Percentiles rank a stretch among this genome's conserved stretches.
phyloP scores from a whole-genome alignment of 306 rosid genomes.

The Citrullus amarus region DNA sequence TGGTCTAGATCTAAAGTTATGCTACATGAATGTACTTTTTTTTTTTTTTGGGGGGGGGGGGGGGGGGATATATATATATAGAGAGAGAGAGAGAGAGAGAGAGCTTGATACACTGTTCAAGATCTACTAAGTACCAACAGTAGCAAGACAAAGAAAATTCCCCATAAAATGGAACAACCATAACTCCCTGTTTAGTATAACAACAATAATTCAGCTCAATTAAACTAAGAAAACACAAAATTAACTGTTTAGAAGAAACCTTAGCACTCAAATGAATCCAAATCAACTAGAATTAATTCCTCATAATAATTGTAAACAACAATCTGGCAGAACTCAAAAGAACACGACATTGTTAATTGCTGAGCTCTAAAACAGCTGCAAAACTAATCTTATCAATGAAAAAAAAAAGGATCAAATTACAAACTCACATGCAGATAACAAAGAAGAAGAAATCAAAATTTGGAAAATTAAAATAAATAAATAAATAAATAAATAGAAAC shows the following conservation, averaged over 20 bases:
- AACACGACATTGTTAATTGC: background rate
- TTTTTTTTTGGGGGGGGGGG: background rate
- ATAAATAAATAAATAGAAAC: background rate
- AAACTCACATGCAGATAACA: background rate
- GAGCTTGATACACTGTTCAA: background rate
- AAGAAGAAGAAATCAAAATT: background rate
- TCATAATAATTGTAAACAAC: background rate
- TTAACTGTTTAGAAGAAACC: background rate
- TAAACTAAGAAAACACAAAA: background rate
- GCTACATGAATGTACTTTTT: background rate
- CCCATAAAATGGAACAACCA: background rate
- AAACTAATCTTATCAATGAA: background rate
- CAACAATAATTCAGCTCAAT: background rate
- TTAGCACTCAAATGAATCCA: background rate
- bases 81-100: too few species aligned
- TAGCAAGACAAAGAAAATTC: background rate
- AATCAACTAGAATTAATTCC: background rate
- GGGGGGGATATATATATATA: too few species aligned
- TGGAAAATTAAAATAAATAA: background rate
- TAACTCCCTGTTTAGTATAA: background rate
- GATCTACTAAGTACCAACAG: conserved; percentile 7
- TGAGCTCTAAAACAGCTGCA: background rate
- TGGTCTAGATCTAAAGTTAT: background rate
- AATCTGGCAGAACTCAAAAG: background rate
- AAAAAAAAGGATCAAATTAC: background rate